These are phyloP conservation scores for Pleurostoma richardsiae DNA, from an alignment of 2,329 filamentous ascomycete species.

Conservation along the genomic window DNA sequence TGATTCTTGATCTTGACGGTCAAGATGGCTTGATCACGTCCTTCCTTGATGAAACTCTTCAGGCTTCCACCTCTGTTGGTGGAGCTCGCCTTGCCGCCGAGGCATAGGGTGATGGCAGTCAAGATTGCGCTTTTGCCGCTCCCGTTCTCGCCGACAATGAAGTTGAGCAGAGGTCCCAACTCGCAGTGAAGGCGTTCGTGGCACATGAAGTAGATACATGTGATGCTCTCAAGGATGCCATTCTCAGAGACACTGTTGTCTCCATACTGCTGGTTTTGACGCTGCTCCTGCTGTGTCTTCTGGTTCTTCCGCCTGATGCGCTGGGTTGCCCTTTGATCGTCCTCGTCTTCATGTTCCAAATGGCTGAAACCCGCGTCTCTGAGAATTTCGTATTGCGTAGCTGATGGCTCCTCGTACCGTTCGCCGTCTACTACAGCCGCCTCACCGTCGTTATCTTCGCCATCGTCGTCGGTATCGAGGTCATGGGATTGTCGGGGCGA, in stretches of 20 bases:
- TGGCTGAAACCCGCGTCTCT: conserved; percentile 56
- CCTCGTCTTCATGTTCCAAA: conserved; percentile 48
- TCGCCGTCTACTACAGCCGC: conserved; percentile 17
- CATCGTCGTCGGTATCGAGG: conserved; percentile 20
- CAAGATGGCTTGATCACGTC: conserved; percentile 69
- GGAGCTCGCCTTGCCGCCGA: conserved; percentile 89
- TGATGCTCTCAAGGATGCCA: conserved; percentile 83
- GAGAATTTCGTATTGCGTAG: conserved; percentile 58
- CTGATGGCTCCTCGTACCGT: conserved; percentile 28
- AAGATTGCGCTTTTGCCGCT: conserved; percentile 96
- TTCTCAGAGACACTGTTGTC: conserved; percentile 75
- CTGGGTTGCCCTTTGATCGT: conserved; percentile 62
- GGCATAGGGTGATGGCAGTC: conserved; percentile 85
- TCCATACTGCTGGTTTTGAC: conserved; percentile 37
- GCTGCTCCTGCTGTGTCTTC: background rate
- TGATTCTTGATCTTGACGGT: conserved; percentile 87
- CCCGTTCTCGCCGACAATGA: conserved; percentile 95
- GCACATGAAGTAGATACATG: conserved; percentile 94
- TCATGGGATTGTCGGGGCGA: too few relatives aligned
- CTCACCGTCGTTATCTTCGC: conserved; percentile 24
- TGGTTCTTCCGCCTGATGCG: conserved; percentile 41
- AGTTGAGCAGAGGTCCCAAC: conserved; percentile 94
- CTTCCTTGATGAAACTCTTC: conserved; percentile 86
- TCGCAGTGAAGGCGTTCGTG: conserved; percentile 76
- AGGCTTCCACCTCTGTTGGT: conserved; percentile 90